Evolutionary conservation across 129 eudicot species (phyloP), one percentile per base, ranked within the genome.

Genomic region (Rutidosis leptorrhynchoides): DNA sequence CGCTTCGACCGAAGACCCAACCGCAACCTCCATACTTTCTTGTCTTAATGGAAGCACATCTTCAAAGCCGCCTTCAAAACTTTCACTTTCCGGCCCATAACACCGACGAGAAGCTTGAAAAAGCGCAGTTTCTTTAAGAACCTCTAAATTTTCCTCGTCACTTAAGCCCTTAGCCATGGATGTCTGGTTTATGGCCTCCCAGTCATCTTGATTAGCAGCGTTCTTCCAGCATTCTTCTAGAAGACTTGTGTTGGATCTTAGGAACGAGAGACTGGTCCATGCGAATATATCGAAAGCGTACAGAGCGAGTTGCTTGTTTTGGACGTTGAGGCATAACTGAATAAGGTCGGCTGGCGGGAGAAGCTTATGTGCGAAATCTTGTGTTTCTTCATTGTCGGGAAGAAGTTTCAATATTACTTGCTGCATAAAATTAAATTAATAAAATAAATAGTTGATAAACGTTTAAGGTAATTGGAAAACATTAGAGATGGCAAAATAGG

Each of bases 161-260:
- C 86, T 79, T 88, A 95, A 84, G n/a, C 97, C 97, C 77, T 89
- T 90, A 1, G 74, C 74, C 37, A 78, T 63, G 4, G 83, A 82
- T 43, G 61, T 74, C 45, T 83, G 79, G 58, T 86, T 80, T 23
- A 94, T 85, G 24, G 51, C 16, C 58, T 79, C 97, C 99, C 97
- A 94, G 23, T 89, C 82, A 25, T 94, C 99, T 78, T 86, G 93
- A 76, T 84, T 85, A 55, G 89, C 90, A 2, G 86, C 97, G 37
- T 87, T 84, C 49, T 85, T 94, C 99, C 99, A 94, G 77, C 99
- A 94, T 30, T 94, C 99, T 58, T 94, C 99, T 70, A 94, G 61
- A 12, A 94, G 93, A 67, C 83, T 77, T 26, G 81, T 73, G 72
- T 94, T 94, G 57, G 67, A 57, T 55, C 76, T 81, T 9, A 85